Evolutionary conservation across 2,329 filamentous ascomycete species (phyloP), one percentile per base, ranked within the genome.

Genomic region (Dactylellina parvicollis): DNA sequence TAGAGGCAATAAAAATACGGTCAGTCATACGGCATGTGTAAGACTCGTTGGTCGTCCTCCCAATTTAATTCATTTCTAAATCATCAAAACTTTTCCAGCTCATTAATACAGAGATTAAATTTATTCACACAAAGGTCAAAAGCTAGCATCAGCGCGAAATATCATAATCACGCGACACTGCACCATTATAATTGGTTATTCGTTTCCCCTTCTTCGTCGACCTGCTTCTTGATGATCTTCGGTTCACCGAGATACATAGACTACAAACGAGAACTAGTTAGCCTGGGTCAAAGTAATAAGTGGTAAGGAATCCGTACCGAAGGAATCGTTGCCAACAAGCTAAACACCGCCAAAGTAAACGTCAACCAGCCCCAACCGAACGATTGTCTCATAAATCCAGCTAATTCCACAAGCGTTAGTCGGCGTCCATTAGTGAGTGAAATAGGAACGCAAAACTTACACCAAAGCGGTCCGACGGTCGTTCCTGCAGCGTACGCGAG

Each of bases 401-500:
- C 61, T 74, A 30, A 42, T 14, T 14, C 20, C 30, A 3, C 16
- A 46, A 14, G 24, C 10, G 38, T 72, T 46, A 72, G 67, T 50
- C 14, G 8, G 4, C 7, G 2, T 28, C n/a, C 52, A 52, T 26
- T 14, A 18, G 12, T 1, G 4, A 9, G 44, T 28, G 9, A 24
- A 32, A 12, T 34, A 4, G 8, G 9, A 14, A 50, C 10, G n/a
- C n/a, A 52, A 62, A 38, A 64, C 70, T 54, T 62, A 74, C 70
- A 69, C 61, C 38, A 69, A 49, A 74, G 52, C 24, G 70, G 70
- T 5, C 70, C 70, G 24, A 74, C 62, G 8, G 64, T 67, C 5
- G 70, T 67, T 10, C 70, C 70, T 18, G 62, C 70, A 38, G 70
- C 61, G 42, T 74, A 74, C 4, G 70, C 70, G 42, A 74, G 42